phyloP scores from a whole-genome alignment of 169 alveolate species.

The Ichthyophthirius multifiliis region DNA sequence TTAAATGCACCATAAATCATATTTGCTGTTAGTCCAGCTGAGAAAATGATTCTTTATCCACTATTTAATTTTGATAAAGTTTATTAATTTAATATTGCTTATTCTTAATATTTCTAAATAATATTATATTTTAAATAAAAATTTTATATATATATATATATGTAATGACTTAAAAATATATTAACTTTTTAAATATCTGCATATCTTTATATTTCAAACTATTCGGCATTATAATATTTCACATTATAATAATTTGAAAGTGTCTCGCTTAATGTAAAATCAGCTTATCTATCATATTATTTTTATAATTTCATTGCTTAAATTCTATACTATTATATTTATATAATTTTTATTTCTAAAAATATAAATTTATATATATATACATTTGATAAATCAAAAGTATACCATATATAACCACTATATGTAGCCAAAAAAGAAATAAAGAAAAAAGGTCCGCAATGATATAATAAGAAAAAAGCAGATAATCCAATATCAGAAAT shows the following conservation, averaged over 20 bases:
- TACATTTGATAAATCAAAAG: slow-evolving; percentile 32
- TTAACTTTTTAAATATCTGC: slow-evolving; percentile 17
- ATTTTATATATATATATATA: not conserved
- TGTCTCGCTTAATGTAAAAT: slow-evolving; percentile 22
- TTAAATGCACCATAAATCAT: slow-evolving; percentile 18
- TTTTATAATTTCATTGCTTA: slow-evolving; percentile 14
- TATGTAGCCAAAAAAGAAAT: slow-evolving; percentile 9
- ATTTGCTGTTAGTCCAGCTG: slow-evolving; percentile 26
- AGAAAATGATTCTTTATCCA: slow-evolving; percentile 15
- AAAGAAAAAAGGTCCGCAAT: slow-evolving; percentile 29
- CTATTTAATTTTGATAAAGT: slow-evolving; percentile 16
- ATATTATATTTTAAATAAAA: not conserved
- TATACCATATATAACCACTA: slow-evolving; percentile 15
- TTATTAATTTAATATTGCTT: not conserved
- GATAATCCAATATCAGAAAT: slow-evolving; percentile 15
- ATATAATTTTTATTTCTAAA: not conserved
- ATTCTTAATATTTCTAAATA: not conserved
- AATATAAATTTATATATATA: no score
- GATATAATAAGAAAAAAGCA: slow-evolving; percentile 7
- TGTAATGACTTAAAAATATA: not conserved
- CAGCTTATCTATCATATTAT: slow-evolving; percentile 22
- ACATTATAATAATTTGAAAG: slow-evolving; percentile 21
- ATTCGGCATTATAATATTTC: slow-evolving; percentile 37
- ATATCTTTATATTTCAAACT: slow-evolving; percentile 22
- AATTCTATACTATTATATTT: slow-evolving; percentile 5